Evolutionary conservation across 2,329 filamentous ascomycete species (phyloP), one percentile per base, ranked within the genome.

Genomic region (Diaporthe vexans): DNA sequence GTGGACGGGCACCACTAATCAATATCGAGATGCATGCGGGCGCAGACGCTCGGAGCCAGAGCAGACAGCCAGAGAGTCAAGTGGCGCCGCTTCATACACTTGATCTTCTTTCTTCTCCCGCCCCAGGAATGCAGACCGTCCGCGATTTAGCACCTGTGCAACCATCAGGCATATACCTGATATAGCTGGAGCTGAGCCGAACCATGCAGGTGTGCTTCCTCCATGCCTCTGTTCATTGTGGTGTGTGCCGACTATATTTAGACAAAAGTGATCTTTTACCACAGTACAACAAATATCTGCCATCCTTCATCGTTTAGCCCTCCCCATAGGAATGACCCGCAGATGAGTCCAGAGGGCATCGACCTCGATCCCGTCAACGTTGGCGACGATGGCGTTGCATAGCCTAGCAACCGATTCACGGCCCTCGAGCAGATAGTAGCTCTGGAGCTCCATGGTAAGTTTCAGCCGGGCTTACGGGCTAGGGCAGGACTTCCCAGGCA

Each of bases 401-500:
- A 43, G 58, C 24, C 57, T 61, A 63, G 57, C 56, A 52, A 40
- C 57, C n/a, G 69, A 29, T 8, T 40, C 46, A 61, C 15, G 26
- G 26, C 59, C n/a, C 46, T 67, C 46, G n/a, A 54, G 8, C 7
- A 19, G 21, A 40, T 21, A n/a, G 63, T 40, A 48, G 29, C 63
- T 40, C 63, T 54, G 33, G 33, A 21, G 29, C 40, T 56, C n/a
- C 33, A 46, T n/a, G 33, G 51, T 24, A 54, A 33, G 70, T 72
- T 72, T 72, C 70, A 56, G 57, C 57, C 58, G 43, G 51, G 54
- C 46, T 40, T n/a, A n/a, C 65, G 57, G 56, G 57, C 68, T 73
- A 73, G 51, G 10, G 29, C 29, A 46, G 29, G 43, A 74, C 61
- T 29, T 33, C 35, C 21, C 6, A 19, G 13, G 43, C 29, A 61